Base-by-base conservation (phyloP, 2,329 filamentous ascomycete species). In the Fusarium lyarnte region DNA sequence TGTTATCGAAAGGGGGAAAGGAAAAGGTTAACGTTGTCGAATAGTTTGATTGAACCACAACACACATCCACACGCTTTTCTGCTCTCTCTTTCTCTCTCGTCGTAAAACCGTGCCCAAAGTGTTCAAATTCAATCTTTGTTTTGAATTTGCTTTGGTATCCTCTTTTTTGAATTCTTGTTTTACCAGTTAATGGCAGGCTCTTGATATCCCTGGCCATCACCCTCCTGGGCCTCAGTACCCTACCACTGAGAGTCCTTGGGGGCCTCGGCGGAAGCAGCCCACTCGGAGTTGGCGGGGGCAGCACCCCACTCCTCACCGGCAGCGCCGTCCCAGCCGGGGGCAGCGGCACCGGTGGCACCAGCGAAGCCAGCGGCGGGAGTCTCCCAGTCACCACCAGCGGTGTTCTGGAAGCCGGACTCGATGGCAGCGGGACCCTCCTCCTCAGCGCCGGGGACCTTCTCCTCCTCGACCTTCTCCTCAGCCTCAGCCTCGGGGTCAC, bases 401-500 rank as follows among this genome's bases (percentile, higher is more conserved):
- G 87, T 86, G 81, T 84, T 84, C 74, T 87, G 88, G 87, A 95
- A 94, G 81, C 92, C 93, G 78, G 90, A 87, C 84, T 96, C 94
- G 79, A 96, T 90, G 78, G 93, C 91, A 78, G 86, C 91, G 72
- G 93, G 82, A 78, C 92, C 94, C 81, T 93, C 93, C 87, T 98
- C 95, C 78, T 97, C 95, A 79, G 89, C 92, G 81, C 90, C 92
- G 76, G 93, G 88, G 74, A 92, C 87, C 92, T 98, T 97, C 89
- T 98, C 95, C 85, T 95, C 93, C 83, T 93, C 93, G 77, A 92
- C 88, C 85, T 98, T 97, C 89, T 99, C 97, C 91, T 97, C 95
- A 85, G 97, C 96, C 91, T 99, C 96, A 79, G 95, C 94, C 88
- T 99, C 96, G 80, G 97, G 96, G 87, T 99, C 97, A 85, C 97